Base-by-base conservation (phyloP, 1,139 yeast genomes). In the Pichia sp. region DNA sequence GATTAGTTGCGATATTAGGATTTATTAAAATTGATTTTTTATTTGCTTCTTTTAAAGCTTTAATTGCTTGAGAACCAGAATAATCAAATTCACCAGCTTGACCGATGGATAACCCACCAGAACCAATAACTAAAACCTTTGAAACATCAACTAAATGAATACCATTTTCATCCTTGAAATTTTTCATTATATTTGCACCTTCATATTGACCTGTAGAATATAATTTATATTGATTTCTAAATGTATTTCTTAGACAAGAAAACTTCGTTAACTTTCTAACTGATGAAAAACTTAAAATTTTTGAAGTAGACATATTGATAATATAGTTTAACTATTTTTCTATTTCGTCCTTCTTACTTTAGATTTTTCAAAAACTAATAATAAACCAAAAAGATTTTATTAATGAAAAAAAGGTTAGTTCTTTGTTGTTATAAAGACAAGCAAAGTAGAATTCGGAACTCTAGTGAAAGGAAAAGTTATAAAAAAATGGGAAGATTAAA, bases 81-180 rank as follows among this genome's bases (percentile, higher is more conserved):
- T 92, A 92, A 66, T 92, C 99, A 58, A 92, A 92, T 68, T 92
- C 99, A 59, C 99, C 99, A 39, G 99, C 99, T 69, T 92, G 99
- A 47, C 99, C 99, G 63, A 92, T 92, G 44, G 96, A 86, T 51
- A 92, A 74, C 39, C 98, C 99, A 61, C 99, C 99, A 4, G 97
- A 90, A 24, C 98, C 98, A 61, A 92, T 85, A 48, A 92, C 89
- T 52, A 92, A 76, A 23, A 92, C 97, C 58, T 87, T 87, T 50
- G 82, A 74, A 41, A 89, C 96, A 54, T 90, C 95, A 39, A 89
- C 96, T 49, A 87, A 70, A 54, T 78, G 71, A 37, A 68, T 69
- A 46, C 74, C 70, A 51, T 74, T 69, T 46, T 72, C 73, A 52
- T 71, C 77, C 33, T 66, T 65, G 59, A 74, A 70, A 1, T 69